Percentiles rank a stretch among this genome's conserved stretches.
These are phyloP conservation scores for Galium porrigens DNA, from an alignment of 305 asterid genomes.

Conservation along the genomic window DNA sequence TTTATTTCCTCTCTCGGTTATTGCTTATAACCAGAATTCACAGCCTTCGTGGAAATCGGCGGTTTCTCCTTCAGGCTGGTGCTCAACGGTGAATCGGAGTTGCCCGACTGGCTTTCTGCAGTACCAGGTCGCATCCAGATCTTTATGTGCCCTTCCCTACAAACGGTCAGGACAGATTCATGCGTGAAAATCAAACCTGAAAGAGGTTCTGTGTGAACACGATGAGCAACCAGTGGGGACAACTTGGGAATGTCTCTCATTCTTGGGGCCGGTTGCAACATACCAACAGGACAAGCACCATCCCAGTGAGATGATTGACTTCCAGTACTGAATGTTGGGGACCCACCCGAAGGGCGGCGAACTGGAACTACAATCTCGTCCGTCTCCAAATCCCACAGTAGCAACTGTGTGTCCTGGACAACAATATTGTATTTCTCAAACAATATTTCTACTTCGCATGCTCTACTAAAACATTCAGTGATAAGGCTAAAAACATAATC, in stretches of 20 bases:
- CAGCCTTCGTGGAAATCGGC: conserved; percentile 32
- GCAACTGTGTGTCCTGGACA: conserved; percentile 77
- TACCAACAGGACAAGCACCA: conserved; percentile 55
- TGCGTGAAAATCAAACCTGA: conserved; percentile 72
- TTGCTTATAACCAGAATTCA: conserved; percentile 41
- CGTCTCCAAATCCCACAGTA: conserved; percentile 93
- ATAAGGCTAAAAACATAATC: not conserved
- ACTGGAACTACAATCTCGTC: conserved; percentile 93
- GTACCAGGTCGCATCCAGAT: conserved; percentile 78
- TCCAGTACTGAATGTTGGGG: conserved; percentile 79
- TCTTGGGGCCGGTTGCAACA: conserved; percentile 79
- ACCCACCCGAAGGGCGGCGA: conserved; percentile 88
- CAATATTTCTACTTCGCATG: not conserved
- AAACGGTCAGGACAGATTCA: conserved; percentile 68
- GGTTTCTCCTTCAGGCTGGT: conserved; percentile 47
- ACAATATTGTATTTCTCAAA: not conserved
- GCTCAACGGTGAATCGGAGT: conserved; percentile 41
- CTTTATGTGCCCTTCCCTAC: conserved; percentile 86
- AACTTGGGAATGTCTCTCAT: conserved; percentile 78
- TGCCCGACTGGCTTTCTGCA: conserved; percentile 43
- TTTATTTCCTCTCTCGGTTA: conserved; percentile 21
- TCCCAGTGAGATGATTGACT: conserved; percentile 98
- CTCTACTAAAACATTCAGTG: not conserved
- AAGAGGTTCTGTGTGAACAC: conserved; percentile 89
- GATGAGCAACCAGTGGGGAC: conserved; percentile 70